These are phyloP conservation scores for Pueraria montana DNA, from an alignment of 306 rosid species.

Conservation along the genomic window DNA sequence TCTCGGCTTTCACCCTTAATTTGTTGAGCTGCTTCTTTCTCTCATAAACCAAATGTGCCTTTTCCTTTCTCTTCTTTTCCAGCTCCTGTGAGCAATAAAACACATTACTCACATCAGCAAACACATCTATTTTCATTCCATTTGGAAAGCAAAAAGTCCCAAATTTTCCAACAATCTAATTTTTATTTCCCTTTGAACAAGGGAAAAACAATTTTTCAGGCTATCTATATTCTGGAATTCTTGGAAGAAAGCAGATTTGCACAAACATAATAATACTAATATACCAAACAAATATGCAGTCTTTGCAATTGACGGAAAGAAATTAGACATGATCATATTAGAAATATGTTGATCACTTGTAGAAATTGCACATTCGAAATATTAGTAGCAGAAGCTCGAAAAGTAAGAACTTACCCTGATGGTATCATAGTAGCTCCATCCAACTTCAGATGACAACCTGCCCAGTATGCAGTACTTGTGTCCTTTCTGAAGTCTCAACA, in stretches of 20 bases:
- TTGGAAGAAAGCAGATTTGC: neutral
- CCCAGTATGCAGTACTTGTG: constrained; percentile 68
- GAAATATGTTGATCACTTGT: neutral
- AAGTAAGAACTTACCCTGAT: constrained; percentile 52
- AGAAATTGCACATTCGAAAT: neutral
- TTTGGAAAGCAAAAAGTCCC: neutral
- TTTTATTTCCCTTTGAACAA: constrained; percentile 25
- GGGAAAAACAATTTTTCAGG: too few relatives aligned
- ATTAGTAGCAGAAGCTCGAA: neutral
- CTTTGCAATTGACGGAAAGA: constrained; percentile 46
- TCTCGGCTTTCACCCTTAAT: too few relatives aligned
- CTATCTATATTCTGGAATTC: too few relatives aligned
- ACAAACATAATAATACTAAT: neutral
- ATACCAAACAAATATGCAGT: neutral
- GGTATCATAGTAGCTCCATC: constrained; percentile 71
- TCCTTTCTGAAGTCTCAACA: constrained; percentile 72
- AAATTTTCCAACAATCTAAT: neutral
- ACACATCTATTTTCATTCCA: neutral
- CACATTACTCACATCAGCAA: neutral
- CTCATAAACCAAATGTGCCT: too few relatives aligned
- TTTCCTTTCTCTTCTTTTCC: constrained; percentile 86
- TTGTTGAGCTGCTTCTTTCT: too few relatives aligned
- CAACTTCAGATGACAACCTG: constrained; percentile 65
- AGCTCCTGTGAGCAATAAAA: constrained; percentile 58
- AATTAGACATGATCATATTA: neutral